A percentile compares a stretch with the other conserved stretches of the same genome.
Evolutionary conservation across 2,329 filamentous ascomycete genomes (phyloP).

Genomic region (Ascochyta fabae): DNA sequence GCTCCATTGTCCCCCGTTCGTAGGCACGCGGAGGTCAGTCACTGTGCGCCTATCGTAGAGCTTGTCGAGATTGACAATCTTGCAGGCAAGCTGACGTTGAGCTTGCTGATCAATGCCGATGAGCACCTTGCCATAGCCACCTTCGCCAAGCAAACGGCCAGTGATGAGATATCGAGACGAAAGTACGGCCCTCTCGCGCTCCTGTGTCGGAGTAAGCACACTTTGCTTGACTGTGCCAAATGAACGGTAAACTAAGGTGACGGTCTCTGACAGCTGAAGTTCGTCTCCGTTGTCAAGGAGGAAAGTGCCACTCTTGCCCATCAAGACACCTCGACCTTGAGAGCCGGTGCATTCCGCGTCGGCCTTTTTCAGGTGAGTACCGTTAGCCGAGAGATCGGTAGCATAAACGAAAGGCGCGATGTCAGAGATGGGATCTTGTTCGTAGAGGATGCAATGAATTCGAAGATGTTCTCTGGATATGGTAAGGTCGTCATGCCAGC

Average conservation of each 20-base stretch:
- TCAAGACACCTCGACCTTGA: slow-evolving; percentile 35
- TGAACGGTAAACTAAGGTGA: slow-evolving; percentile 39
- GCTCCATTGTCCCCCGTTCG: slow-evolving; percentile 1
- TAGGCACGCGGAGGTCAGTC: slow-evolving; percentile 7
- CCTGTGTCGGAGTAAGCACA: slow-evolving; percentile 31
- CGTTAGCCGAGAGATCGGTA: slow-evolving; percentile 55
- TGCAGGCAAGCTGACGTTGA: slow-evolving; percentile 71
- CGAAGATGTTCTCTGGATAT: slow-evolving; percentile 56
- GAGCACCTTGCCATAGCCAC: slow-evolving; percentile 61
- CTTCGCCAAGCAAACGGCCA: slow-evolving; percentile 60
- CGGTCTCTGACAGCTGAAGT: slow-evolving; percentile 42
- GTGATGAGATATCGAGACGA: slow-evolving; percentile 57
- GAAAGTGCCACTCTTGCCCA: slow-evolving; percentile 46
- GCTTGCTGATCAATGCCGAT: slow-evolving; percentile 61
- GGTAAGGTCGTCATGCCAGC: slow-evolving; percentile 39
- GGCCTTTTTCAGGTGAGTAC: slow-evolving; percentile 46
- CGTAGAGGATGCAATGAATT: slow-evolving; percentile 56
- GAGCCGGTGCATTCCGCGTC: slow-evolving; percentile 30
- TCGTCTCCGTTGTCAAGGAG: slow-evolving; percentile 55
- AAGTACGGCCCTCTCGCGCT: slow-evolving; percentile 54
- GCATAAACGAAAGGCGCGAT: slow-evolving; percentile 57
- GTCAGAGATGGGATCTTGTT: slow-evolving; percentile 41
- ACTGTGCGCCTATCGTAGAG: slow-evolving; percentile 20
- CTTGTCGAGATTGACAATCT: slow-evolving; percentile 63
- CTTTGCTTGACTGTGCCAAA: slow-evolving; percentile 7